Base-by-base conservation (phyloP, 139 green algal species). In the Auxenochlorella protothecoides region DNA sequence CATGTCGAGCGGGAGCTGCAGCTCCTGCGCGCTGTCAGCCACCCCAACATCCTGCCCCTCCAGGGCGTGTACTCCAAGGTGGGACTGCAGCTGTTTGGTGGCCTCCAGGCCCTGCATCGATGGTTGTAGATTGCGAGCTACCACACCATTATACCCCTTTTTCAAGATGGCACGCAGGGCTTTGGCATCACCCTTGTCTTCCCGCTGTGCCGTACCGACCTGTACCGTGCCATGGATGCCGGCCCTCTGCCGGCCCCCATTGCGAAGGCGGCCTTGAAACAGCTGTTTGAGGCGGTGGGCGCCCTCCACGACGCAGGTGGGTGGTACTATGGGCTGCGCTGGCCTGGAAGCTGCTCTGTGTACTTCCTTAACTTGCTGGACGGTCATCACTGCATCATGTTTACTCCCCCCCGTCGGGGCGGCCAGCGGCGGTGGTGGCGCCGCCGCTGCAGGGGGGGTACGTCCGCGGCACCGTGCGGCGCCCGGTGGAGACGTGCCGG, bases 241-340 rank as follows among this genome's bases (percentile, higher is more conserved):
- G 11, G 15, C 3, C 16, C 16, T 51, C 69, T 74, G 53, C 60
- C 72, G 2, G 11, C 68, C 0, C 53, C 55, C 0, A 55, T 80
- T 5, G 57, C 56, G 5, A 80, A 74, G 55, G 16, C 71, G 9
- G 54, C 74, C 5, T 57, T 73, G 10, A 63, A 65, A 54, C 55
- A 75, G 63, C 66, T 82, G 64, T 60, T 82, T 52, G 15, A 27
- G 13, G 77, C 68, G 14, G 16, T 82, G 44, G 72, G 64, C 44
- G 68, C 68, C 44, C 66, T 64, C 53, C 78, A 83, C 27, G 59
- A 44, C 10, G 10, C 53, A 8, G 59, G 74, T 67, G 14, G 44
- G 63, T 7, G 63, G 10, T 67, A n/a, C 63, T 13, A 44, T 44
- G 27, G 27, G 27, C 27, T 44, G 27, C 27, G 1, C 27, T 44